phyloP scores from a whole-genome alignment of 2,329 filamentous ascomycete species.

The Penicillium capsulatum region DNA sequence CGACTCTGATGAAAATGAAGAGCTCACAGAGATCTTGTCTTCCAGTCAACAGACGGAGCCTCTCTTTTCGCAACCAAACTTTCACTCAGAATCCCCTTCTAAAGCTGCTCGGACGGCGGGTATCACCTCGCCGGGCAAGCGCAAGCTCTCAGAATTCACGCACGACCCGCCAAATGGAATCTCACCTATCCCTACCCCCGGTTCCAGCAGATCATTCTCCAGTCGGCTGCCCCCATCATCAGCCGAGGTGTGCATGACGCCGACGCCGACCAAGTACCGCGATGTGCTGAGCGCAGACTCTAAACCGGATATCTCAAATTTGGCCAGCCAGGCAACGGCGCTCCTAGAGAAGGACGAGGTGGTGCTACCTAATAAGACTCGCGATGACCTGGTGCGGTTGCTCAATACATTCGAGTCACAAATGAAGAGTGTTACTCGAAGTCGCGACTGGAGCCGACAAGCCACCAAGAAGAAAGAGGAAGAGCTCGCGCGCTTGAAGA shows the following conservation, averaged over 20 bases:
- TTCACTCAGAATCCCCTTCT: conserved; percentile 33
- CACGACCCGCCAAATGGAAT: conserved; percentile 1
- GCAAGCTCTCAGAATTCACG: conserved; percentile 29
- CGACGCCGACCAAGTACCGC: conserved; percentile 31
- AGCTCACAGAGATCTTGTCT: conserved; percentile 12
- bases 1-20: conserved; percentile 32
- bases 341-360: conserved; percentile 36
- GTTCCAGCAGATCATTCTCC: conserved; percentile 3
- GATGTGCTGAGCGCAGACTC: conserved; percentile 25
- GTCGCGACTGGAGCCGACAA: conserved; percentile 62
- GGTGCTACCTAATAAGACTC: conserved; percentile 31
- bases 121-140: conserved; percentile 37
- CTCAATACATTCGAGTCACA: conserved; percentile 56
- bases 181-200: not conserved
- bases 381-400: conserved; percentile 37
- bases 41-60: conserved; percentile 11
- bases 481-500: conserved; percentile 53
- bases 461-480: conserved; percentile 62
- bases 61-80: conserved; percentile 28
- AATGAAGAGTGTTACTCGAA: conserved; percentile 58
- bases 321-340: conserved; percentile 24
- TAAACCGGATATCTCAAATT: conserved; percentile 17
- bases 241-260: conserved; percentile 30
- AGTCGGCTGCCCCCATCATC: conserved; percentile 20
- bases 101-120: conserved; percentile 35